These are phyloP conservation scores for Leishmania martiniquensis DNA, from an alignment of 208 protist genomes.

Conservation along the genomic window DNA sequence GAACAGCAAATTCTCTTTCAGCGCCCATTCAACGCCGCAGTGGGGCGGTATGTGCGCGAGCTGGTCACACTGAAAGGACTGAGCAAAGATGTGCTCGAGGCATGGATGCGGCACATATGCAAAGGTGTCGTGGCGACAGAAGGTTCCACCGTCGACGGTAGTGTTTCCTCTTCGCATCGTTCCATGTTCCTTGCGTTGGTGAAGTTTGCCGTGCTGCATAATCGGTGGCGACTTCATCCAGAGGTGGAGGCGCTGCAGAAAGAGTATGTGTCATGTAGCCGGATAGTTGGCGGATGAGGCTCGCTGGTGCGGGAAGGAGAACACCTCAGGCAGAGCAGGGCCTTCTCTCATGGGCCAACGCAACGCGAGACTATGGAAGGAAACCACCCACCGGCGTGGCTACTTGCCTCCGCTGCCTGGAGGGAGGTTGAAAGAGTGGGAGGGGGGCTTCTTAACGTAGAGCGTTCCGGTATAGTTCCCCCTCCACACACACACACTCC, in stretches of 20 bases:
- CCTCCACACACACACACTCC: neutral
- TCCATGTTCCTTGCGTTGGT: constrained; percentile 45
- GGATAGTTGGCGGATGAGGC: neutral
- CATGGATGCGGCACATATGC: constrained; percentile 44
- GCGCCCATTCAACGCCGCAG: constrained; percentile 37
- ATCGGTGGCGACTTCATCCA: constrained; percentile 28
- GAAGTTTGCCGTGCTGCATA: constrained; percentile 45
- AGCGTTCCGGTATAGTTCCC: neutral
- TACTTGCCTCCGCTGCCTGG: neutral
- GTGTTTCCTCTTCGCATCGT: constrained; percentile 10
- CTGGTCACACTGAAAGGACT: constrained; percentile 39
- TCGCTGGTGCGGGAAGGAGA: neutral
- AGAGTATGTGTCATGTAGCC: neutral
- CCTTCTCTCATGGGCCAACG: neutral
- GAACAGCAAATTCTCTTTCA: constrained; percentile 41
- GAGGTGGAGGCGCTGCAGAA: constrained; percentile 27
- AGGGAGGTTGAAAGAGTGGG: no score
- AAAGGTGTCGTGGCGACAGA: neutral
- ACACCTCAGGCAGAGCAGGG: neutral
- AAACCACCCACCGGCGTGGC: neutral
- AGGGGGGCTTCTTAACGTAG: neutral
- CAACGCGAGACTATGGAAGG: neutral
- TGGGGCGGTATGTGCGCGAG: constrained; percentile 67
- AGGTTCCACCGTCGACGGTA: neutral
- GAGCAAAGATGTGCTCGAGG: constrained; percentile 32